These are phyloP conservation scores for Parmelia sp. DNA, from an alignment of 495 filamentous ascomycete genomes.

Conservation along the genomic window DNA sequence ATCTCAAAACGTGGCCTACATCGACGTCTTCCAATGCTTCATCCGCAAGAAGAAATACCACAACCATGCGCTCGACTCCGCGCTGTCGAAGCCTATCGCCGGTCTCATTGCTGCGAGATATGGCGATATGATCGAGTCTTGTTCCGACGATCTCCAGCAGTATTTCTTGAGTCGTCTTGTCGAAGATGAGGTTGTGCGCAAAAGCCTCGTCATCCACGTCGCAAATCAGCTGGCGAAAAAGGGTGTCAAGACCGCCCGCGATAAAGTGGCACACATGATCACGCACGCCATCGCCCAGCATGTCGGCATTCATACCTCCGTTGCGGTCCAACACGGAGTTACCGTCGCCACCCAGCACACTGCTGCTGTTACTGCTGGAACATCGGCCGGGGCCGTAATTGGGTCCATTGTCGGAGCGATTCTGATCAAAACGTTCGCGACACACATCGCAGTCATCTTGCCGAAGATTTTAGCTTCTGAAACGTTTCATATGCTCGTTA, in stretches of 20 bases:
- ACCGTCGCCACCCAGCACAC: conserved; percentile 3
- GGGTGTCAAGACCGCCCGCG: conserved; percentile 1
- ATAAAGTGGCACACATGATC: conserved; percentile 4
- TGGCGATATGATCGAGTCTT: conserved; percentile 4
- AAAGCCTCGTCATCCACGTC: conserved; percentile 5
- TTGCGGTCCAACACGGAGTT: conserved; percentile 9
- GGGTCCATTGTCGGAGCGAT: conserved; percentile 1
- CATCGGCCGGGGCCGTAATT: conserved; percentile 1
- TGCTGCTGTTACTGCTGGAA: conserved; percentile 8
- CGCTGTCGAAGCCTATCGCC: not conserved
- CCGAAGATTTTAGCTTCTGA: conserved; percentile 4
- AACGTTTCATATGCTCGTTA: conserved; percentile 1
- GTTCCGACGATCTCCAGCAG: not conserved
- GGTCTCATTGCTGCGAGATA: not conserved
- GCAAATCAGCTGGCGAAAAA: conserved; percentile 6
- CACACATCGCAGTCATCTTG: conserved; percentile 7
- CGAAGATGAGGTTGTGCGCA: conserved; percentile 5
- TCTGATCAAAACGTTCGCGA: conserved; percentile 7
- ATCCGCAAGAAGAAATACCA: conserved; percentile 6
- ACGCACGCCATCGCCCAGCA: conserved; percentile 7
- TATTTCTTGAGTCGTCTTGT: conserved; percentile 7
- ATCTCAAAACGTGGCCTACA: conserved; percentile 4
- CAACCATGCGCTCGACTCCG: conserved; percentile 7
- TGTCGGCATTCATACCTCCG: not conserved
- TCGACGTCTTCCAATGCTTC: conserved; percentile 8